Percentiles rank a stretch among this genome's conserved stretches.
phyloP scores from a whole-genome alignment of 805 yeast genomes.

The Starmerella gropengiesseri region DNA sequence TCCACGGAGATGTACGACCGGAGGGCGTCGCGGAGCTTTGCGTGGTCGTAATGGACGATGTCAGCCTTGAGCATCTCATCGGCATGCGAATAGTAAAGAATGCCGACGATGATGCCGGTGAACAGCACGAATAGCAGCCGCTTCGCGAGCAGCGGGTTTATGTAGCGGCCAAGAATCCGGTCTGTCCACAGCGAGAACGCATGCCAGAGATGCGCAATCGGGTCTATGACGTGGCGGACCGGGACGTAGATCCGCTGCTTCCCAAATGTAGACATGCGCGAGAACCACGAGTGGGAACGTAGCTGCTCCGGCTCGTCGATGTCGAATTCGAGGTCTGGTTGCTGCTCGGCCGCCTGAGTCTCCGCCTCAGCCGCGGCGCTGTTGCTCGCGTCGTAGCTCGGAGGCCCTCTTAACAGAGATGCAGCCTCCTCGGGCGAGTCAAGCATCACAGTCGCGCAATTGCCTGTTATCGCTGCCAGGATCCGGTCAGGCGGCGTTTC shows the following conservation, averaged over 20 bases:
- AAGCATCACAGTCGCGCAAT: background rate
- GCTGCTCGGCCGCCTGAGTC: background rate
- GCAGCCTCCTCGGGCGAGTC: slow-evolving; percentile 10
- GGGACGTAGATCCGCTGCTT: slow-evolving; percentile 31
- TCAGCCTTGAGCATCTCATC: slow-evolving; percentile 23
- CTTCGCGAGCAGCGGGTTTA: slow-evolving; percentile 76
- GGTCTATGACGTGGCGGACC: slow-evolving; percentile 38
- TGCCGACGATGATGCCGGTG: slow-evolving; percentile 45
- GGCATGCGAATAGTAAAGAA: slow-evolving; percentile 35
- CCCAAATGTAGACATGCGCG: slow-evolving; percentile 13
- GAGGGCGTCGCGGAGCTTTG: slow-evolving; percentile 40
- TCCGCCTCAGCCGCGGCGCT: no score
- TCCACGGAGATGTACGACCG: slow-evolving; percentile 42
- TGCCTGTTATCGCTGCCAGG: no score
- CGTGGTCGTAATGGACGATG: slow-evolving; percentile 47
- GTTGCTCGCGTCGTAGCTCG: slow-evolving; percentile 6
- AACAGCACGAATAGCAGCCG: slow-evolving; percentile 61
- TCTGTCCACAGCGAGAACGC: slow-evolving; percentile 40
- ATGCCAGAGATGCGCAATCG: slow-evolving; percentile 34
- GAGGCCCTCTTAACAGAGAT: slow-evolving; percentile 12
- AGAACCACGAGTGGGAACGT: slow-evolving; percentile 8
- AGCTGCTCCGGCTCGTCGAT: slow-evolving; percentile 12
- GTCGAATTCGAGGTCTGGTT: slow-evolving; percentile 11
- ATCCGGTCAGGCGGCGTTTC: no score
- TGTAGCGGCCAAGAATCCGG: slow-evolving; percentile 47